Evolutionary conservation across 495 filamentous ascomycete genomes (phyloP).

Genomic region (Lepraria neglecta): DNA sequence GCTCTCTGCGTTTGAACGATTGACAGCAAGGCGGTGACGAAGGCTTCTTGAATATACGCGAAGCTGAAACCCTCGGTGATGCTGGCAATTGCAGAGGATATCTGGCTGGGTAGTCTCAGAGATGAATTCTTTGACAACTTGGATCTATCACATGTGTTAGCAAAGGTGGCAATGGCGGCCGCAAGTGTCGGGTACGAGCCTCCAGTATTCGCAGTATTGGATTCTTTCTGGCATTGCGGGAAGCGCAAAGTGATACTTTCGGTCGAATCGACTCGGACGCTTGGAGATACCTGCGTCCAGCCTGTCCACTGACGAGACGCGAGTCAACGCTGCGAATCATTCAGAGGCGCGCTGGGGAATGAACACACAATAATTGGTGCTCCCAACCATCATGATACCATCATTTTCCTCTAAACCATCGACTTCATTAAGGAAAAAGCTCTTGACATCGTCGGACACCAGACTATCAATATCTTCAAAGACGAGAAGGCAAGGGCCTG

Average conservation of each 20-base stretch:
- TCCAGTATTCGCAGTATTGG: constrained; percentile 52
- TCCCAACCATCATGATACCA: constrained; percentile 58
- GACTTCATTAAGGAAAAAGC: constrained; percentile 65
- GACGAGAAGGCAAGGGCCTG: constrained; percentile 43
- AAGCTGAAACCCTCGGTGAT: constrained; percentile 57
- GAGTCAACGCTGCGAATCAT: not conserved
- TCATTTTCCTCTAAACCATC: constrained; percentile 62
- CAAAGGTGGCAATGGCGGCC: not conserved
- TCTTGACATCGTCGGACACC: constrained; percentile 44
- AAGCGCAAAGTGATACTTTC: constrained; percentile 56
- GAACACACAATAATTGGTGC: constrained; percentile 49
- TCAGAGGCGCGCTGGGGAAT: not conserved
- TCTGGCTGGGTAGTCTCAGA: constrained; percentile 48
- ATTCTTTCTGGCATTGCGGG: constrained; percentile 47
- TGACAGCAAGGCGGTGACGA: constrained; percentile 50
- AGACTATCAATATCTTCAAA: constrained; percentile 64
- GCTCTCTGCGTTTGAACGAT: constrained; percentile 32
- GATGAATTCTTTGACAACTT: constrained; percentile 49
- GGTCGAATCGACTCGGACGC: constrained; percentile 57
- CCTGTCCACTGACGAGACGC: constrained; percentile 34
- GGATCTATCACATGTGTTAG: not conserved
- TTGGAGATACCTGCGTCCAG: constrained; percentile 58
- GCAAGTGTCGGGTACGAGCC: not conserved
- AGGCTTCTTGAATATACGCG: constrained; percentile 60
- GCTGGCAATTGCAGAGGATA: constrained; percentile 47